Conservation (phyloP, 2,329 filamentous ascomycete genomes). For the Neonectria ditissima region DNA sequence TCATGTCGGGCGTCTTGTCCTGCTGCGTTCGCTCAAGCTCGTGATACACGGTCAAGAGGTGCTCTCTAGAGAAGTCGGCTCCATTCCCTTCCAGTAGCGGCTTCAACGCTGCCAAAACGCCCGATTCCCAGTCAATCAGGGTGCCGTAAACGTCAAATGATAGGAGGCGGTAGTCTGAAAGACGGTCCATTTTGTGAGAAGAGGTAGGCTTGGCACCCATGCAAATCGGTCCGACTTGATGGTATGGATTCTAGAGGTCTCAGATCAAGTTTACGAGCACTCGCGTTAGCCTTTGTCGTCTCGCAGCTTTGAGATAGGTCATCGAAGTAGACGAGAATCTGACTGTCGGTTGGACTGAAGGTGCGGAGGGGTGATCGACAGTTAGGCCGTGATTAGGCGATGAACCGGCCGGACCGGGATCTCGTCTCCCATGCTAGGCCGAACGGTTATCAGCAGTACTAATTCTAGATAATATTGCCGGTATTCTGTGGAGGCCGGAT, state of each 20-base stretch:
- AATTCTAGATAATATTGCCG: not conserved
- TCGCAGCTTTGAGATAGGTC: not conserved
- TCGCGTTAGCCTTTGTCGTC: not conserved
- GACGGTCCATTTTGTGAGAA: slow-evolving; percentile 28
- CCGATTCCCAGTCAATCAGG: slow-evolving; percentile 81
- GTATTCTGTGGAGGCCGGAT: not conserved
- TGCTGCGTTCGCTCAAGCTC: slow-evolving; percentile 65
- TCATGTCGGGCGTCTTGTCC: slow-evolving; percentile 63
- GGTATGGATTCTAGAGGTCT: too few relatives aligned
- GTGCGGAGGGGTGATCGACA: not conserved
- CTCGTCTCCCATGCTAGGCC: not conserved
- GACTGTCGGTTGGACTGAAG: not conserved
- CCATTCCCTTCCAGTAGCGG: slow-evolving; percentile 57
- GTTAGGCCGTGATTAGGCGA: not conserved
- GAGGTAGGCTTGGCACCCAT: too few relatives aligned
- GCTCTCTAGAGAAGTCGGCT: slow-evolving; percentile 48
- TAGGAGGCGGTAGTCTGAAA: slow-evolving; percentile 56
- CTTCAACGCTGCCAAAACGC: slow-evolving; percentile 67
- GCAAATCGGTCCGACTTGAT: too few relatives aligned
- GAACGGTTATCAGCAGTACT: not conserved
- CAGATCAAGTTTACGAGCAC: too few relatives aligned
- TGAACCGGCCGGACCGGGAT: not conserved
- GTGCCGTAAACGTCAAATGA: slow-evolving; percentile 87
- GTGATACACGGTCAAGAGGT: slow-evolving; percentile 57
- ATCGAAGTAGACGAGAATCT: not conserved